Percentiles rank a stretch among this genome's conserved stretches.
Evolutionary conservation across 768 basidiomycete genomes (phyloP).

Genomic region (Leucogyrophana mollusca): DNA sequence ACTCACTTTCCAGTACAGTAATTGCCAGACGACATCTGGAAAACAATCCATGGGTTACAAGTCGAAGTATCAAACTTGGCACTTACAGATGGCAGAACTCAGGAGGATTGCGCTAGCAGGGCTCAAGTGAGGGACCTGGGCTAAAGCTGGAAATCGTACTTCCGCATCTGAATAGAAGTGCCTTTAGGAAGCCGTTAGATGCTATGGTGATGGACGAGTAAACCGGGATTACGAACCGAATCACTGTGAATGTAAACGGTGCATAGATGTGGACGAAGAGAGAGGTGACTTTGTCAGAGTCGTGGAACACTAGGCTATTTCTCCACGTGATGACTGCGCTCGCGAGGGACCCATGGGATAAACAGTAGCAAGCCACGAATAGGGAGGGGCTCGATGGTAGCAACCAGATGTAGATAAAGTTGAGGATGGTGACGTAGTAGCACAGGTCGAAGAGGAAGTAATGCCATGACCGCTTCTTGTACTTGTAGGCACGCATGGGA

Average conservation of each 20-base stretch:
- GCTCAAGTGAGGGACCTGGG: slow-evolving; percentile 63
- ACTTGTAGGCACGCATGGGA: slow-evolving; percentile 77
- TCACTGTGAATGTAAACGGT: slow-evolving; percentile 87
- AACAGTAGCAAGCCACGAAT: slow-evolving; percentile 90
- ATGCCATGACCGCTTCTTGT: slow-evolving; percentile 93
- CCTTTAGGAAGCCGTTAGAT: slow-evolving; percentile 34
- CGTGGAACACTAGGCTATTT: slow-evolving; percentile 97
- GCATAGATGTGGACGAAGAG: slow-evolving; percentile 95
- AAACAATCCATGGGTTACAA: slow-evolving; percentile 5
- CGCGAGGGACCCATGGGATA: slow-evolving; percentile 88
- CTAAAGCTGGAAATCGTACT: slow-evolving; percentile 82
- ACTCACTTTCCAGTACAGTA: slow-evolving; percentile 86
- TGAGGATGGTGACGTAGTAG: slow-evolving; percentile 91
- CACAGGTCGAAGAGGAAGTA: slow-evolving; percentile 94
- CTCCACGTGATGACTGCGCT: slow-evolving; percentile 98
- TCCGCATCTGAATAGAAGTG: slow-evolving; percentile 86
- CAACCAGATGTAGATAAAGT: slow-evolving; percentile 90
- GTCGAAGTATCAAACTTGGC: slow-evolving; percentile 4
- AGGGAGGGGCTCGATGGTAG: slow-evolving; percentile 74
- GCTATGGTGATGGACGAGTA: not conserved
- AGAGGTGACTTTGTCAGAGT: slow-evolving; percentile 93
- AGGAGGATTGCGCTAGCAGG: slow-evolving; percentile 74
- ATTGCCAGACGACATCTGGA: slow-evolving; percentile 91
- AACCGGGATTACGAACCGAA: slow-evolving; percentile 53
- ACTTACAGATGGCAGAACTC: slow-evolving; percentile 81